Evolutionary conservation across 2,329 filamentous ascomycete species (phyloP).

Genomic region (Phialemonium atrogriseum): DNA sequence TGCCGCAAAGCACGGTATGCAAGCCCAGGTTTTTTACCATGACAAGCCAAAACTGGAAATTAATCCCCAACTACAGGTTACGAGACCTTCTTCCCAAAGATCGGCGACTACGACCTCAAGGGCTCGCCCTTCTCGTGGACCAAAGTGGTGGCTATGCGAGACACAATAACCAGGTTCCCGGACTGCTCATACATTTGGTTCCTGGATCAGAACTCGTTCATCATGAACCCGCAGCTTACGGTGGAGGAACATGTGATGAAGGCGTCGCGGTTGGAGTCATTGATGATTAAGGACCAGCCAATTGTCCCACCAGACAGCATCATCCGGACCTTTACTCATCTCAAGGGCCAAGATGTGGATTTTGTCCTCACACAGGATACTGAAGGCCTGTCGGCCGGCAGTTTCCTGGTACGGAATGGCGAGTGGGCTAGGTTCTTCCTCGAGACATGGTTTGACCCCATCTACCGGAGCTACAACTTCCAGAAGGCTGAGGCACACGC

Average conservation of each 20-base stretch:
- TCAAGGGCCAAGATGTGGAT: constrained; percentile 71
- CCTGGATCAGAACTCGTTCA: constrained; percentile 74
- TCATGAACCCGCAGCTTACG: constrained; percentile 71
- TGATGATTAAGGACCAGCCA: constrained; percentile 79
- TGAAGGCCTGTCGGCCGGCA: constrained; percentile 67
- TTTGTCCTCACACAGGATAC: constrained; percentile 79
- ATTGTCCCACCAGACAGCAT: constrained; percentile 94
- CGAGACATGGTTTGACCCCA: constrained; percentile 91
- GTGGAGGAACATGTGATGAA: constrained; percentile 66
- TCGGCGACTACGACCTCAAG: constrained; percentile 65
- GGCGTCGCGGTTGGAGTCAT: constrained; percentile 55
- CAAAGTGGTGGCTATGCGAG: constrained; percentile 75
- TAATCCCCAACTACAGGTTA: too few species aligned
- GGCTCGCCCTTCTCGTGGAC: constrained; percentile 59
- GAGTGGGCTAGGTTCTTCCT: constrained; percentile 91
- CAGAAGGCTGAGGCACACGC: constrained; percentile 91
- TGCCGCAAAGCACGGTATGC: constrained; percentile 76
- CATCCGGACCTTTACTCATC: constrained; percentile 83
- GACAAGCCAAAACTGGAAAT: too few species aligned
- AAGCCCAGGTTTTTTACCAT: constrained; percentile 6
- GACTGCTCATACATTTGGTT: constrained; percentile 78
- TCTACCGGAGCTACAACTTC: constrained; percentile 93
- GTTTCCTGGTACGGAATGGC: constrained; percentile 72
- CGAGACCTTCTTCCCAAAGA: constrained; percentile 69
- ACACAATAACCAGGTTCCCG: constrained; percentile 75